phyloP scores from a whole-genome alignment of 768 basidiomycete genomes.

The Butyriboletus loyo region DNA sequence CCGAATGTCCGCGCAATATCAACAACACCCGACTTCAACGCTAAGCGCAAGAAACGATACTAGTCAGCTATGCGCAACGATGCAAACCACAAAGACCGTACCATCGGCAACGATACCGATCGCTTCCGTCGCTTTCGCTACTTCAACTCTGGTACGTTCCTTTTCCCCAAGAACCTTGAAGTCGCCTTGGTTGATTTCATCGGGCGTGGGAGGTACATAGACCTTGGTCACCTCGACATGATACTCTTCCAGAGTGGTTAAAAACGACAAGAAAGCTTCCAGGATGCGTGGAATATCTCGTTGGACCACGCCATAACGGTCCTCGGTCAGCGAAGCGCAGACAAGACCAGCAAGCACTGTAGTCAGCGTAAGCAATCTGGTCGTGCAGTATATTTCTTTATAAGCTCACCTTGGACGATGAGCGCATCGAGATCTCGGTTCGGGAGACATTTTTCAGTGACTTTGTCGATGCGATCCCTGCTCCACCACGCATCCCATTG shows the following conservation, averaged over 20 bases:
- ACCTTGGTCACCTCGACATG: conserved; percentile 48
- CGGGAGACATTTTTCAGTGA: conserved; percentile 55
- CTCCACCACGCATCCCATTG: conserved; percentile 52
- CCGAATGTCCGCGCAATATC: conserved; percentile 72
- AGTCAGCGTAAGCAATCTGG: background rate
- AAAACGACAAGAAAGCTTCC: conserved; percentile 69
- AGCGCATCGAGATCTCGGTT: conserved; percentile 61
- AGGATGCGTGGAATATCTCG: conserved; percentile 79
- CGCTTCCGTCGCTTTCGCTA: conserved; percentile 52
- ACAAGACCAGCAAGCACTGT: conserved; percentile 57
- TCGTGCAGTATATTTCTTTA: background rate
- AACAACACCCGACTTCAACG: conserved; percentile 62
- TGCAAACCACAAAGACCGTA: conserved; percentile 29
- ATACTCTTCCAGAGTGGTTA: conserved; percentile 64
- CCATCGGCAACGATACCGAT: conserved; percentile 57
- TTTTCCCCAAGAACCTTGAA: conserved; percentile 34
- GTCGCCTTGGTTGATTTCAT: conserved; percentile 29
- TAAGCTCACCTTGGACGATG: conserved; percentile 52
- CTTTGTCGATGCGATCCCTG: conserved; percentile 48
- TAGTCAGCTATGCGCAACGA: background rate
- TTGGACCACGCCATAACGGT: conserved; percentile 81
- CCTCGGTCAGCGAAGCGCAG: conserved; percentile 74
- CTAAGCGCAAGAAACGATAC: conserved; percentile 19
- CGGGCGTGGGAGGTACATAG: conserved; percentile 37
- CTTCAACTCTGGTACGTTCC: conserved; percentile 45